Conservation (phyloP, 139 green algal genomes). For the Nannochloris sp. region DNA sequence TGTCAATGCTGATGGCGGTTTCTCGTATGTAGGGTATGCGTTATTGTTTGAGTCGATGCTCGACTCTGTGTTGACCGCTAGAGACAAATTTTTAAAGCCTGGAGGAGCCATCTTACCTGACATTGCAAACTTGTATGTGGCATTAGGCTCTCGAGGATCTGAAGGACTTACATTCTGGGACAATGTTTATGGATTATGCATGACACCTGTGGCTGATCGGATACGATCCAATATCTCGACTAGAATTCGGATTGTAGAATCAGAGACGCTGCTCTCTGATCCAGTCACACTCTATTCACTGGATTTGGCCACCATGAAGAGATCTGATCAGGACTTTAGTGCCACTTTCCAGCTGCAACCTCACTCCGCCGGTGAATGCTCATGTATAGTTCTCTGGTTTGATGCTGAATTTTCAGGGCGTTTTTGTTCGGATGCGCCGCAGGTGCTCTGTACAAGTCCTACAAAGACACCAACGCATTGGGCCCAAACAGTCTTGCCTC, state of each 20-base stretch:
- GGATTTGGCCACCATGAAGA: conserved; percentile 72
- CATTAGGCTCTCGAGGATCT: conserved; percentile 36
- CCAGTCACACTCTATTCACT: conserved; percentile 25
- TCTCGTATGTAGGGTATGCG: conserved; percentile 54
- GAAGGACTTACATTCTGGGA: conserved; percentile 68
- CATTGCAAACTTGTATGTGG: conserved; percentile 61
- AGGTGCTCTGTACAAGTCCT: conserved; percentile 75
- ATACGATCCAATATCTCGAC: conserved; percentile 11
- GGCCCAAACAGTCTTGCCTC: conserved; percentile 79
- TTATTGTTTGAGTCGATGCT: conserved; percentile 98
- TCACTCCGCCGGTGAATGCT: conserved; percentile 22
- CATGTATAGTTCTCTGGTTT: conserved; percentile 89
- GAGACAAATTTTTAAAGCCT: conserved; percentile 64
- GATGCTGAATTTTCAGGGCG: conserved; percentile 74
- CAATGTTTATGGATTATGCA: conserved; percentile 87
- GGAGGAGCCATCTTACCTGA: conserved; percentile 88
- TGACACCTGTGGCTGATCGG: conserved; percentile 47
- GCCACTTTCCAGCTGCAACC: conserved; percentile 65
- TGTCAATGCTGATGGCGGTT: too few relatives aligned
- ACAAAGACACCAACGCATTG: conserved; percentile 71
- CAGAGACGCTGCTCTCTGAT: conserved; percentile 39
- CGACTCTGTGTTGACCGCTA: conserved; percentile 62
- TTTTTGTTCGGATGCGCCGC: conserved; percentile 67
- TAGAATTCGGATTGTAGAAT: conserved; percentile 45
- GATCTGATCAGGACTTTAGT: conserved; percentile 76